Evolutionary conservation across 306 rosid genomes (phyloP), one percentile per base, ranked within the genome.

Genomic region (Vicia faba): DNA sequence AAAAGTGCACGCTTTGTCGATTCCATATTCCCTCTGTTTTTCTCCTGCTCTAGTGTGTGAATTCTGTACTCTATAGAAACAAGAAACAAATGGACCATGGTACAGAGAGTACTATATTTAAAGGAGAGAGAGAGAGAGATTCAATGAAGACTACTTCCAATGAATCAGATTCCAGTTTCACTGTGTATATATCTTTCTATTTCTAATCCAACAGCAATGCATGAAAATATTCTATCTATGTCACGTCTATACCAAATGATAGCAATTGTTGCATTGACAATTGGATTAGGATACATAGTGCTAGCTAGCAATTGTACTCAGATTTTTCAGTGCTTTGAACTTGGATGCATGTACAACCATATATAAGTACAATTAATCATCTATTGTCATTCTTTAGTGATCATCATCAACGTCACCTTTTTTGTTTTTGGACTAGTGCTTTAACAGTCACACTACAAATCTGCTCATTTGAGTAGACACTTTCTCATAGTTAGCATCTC

Each of bases 51-150:
- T 14, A 3, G 15, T 60, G 45, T 60, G 44, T 59, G 65, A 33
- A 16, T 33, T 59, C 25, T 35, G 33, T 54, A 70, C 74, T 71
- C 43, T 44, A 15, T 18, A 68, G 83, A 81, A 80, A 84, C 83
- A 29, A 78, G 81, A 75, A 79, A 69, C 26, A 54, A 62, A 76
- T 41, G 83, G 80, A 64, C 78, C 83, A 66, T 64, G 66, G 14
- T 44, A 26, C 64, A 73, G 41, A 20, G 6, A 9, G 57, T 9
- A 50, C 57, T 19, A 19, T 50, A 9, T 19, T 9, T 28, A 3
- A 55, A 31, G 43, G 12, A 4, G 36, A 31, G 36, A 28, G 31
- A 26, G 29, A 1, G 29, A 3, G 29, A 10, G 41, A 23, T 19
- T 14, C 8, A 25, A 25, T 71, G 62, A 78, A 44, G 57, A 75